Evolutionary conservation across 306 rosid species (phyloP).

Genomic region (Medicago lupulina): DNA sequence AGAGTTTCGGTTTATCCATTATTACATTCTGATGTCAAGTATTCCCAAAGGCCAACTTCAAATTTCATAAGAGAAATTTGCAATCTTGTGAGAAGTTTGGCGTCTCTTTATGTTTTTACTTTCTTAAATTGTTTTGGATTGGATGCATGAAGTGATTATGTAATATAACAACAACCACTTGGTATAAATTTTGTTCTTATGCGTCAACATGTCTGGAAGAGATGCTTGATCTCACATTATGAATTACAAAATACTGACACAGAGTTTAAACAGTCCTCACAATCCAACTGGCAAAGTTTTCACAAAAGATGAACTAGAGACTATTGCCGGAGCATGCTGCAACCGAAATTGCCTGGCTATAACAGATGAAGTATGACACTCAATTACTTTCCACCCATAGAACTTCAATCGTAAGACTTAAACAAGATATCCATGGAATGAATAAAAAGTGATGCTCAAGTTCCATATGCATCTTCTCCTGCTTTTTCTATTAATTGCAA

Average conservation of each 20-base stretch:
- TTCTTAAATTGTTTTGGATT: neutral
- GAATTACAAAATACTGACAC: conserved; percentile 45
- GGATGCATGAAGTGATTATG: conserved; percentile 10
- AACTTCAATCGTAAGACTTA: conserved; percentile 35
- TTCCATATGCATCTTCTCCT: conserved; percentile 22
- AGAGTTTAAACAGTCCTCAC: conserved; percentile 73
- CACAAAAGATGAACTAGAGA: conserved; percentile 76
- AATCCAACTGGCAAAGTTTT: conserved; percentile 96
- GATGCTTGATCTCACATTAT: conserved; percentile 38
- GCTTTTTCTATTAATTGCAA: neutral
- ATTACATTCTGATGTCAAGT: conserved; percentile 18
- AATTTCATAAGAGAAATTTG: neutral
- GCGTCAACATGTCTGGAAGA: conserved; percentile 31
- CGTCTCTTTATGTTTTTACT: conserved; percentile 26
- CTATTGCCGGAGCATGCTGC: conserved; percentile 74
- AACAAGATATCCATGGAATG: conserved; percentile 23
- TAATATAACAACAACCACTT: neutral
- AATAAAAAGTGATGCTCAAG: conserved; percentile 18
- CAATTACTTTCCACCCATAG: conserved; percentile 23
- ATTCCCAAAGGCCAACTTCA: conserved; percentile 2
- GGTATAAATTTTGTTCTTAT: neutral
- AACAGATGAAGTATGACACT: conserved; percentile 83
- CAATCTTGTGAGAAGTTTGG: conserved; percentile 25
- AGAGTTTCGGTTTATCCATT: conserved; percentile 23
- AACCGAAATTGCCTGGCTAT: conserved; percentile 64